Evolutionary conservation across 78 protist species (phyloP).

Genomic region (Speleostelium caveatum): DNA sequence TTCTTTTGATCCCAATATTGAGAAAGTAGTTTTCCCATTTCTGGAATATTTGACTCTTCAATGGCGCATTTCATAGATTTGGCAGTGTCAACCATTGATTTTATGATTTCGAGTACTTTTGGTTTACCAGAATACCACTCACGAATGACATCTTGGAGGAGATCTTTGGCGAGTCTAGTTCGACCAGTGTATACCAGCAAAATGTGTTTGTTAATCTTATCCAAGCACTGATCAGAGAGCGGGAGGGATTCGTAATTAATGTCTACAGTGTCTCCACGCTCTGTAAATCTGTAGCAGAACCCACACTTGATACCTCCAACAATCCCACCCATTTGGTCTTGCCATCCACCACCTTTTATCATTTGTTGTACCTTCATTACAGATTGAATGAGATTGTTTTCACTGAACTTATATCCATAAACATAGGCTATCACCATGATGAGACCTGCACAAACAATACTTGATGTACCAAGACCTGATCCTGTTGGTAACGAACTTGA

Average conservation of each 20-base stretch:
- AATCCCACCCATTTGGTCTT: slow-evolving; percentile 88
- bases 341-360: slow-evolving; percentile 92
- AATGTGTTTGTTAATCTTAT: slow-evolving; percentile 15
- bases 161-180: slow-evolving; percentile 81
- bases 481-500: slow-evolving; percentile 70
- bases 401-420: slow-evolving; percentile 28
- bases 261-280: neutral
- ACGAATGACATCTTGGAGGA: slow-evolving; percentile 83
- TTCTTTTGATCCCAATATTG: slow-evolving; percentile 83
- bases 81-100: slow-evolving; percentile 2
- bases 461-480: slow-evolving; percentile 82
- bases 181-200: slow-evolving; percentile 80
- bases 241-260: slow-evolving; percentile 1
- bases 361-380: slow-evolving; percentile 83
- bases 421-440: slow-evolving; percentile 50
- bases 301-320: slow-evolving; percentile 76
- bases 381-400: slow-evolving; percentile 53
- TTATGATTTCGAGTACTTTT: slow-evolving; percentile 10
- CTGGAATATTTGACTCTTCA: slow-evolving; percentile 26
- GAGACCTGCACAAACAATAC: slow-evolving; percentile 74
- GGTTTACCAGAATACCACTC: slow-evolving; percentile 70
- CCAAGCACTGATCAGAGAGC: neutral
- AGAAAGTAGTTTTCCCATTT: slow-evolving; percentile 33
- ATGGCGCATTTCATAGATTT: slow-evolving; percentile 26
- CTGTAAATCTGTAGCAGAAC: neutral